Base-by-base conservation (phyloP, 768 basidiomycete species). In the Amanita muscaria region DNA sequence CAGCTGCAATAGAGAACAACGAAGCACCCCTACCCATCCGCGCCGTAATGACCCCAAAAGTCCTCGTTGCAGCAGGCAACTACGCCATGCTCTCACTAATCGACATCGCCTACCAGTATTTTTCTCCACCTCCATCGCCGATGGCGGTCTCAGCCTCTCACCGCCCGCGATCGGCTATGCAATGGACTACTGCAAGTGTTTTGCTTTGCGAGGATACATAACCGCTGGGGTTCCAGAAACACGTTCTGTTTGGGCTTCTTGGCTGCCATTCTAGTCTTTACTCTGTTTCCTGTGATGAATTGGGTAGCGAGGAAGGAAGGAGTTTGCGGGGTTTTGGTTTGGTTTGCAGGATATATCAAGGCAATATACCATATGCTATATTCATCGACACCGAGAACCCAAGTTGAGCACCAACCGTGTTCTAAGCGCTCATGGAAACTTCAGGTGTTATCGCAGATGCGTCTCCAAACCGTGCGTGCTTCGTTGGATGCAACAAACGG, bases 111-210 rank as follows among this genome's bases (percentile, higher is more conserved):
- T 69, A 74, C 49, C 84, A 0, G 60, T 84, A 16, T 82, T 83
- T 59, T 69, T 73, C 47, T 73, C 80, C 10, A 84, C 79, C 0
- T 80, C 85, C 1, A 58, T 76, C 34, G 61, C 61, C 9, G 63
- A 75, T 2, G 83, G 84, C 15, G 83, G 83, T 0, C 69, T 83
- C 11, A 79, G 77, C 8, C 61, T 83, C 70, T 18, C 80, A 3
- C 36, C 36, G 14, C 8, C 84, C 3, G 61, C 70, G 7, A 85
- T 84, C 30, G 83, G 83, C 52, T 78, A 16, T 48, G 72, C 27
- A 79, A 76, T 45, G 80, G 79, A 1, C 12, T 72, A 16, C 59
- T 78, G 54, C 77, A 80, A 53, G 55, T 77, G 15, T 64, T 73
- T 46, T 69, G 68, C 59, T 83, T n/a, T n/a, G n/a, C n/a, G n/a